Base-by-base conservation (phyloP, 306 rosid genomes). In the Pyrus betulifolia region DNA sequence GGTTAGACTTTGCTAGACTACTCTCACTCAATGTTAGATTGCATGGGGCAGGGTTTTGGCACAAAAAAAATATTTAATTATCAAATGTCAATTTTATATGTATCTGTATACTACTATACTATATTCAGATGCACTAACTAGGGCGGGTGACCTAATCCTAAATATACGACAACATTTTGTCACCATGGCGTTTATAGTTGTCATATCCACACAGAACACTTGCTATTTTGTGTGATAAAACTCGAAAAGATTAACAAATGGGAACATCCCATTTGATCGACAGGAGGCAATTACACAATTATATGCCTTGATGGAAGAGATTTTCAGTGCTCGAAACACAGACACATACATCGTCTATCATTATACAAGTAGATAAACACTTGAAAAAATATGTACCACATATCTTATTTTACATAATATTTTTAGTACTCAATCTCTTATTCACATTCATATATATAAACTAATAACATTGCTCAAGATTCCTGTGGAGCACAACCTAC, bases 131-230 rank as follows among this genome's bases (percentile, higher is more conserved):
- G 77, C 77, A 79, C 80, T 61, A 74, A 82, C 66, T 78, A 45
- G 81, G 86, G 86, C 83, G 31, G 91, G 83, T 87, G 74, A 84
- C 93, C 93, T 82, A 89, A 86, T 83, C 58, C 45, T 58, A 40
- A 14, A 60, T 7, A 31, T 33, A 31, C 4, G 13, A 31, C 69
- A 62, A 62, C 40, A 11, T 28, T 61, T 6, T 61, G 67, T 14
- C 67, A 61, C 67, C 38, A 27, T 61, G 38, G 11, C 38, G 67
- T 61, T 6, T 28, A 17, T 8, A 21, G 30, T 15, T 8, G 10
- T 62, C 67, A 62, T 62, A 27, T 62, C 38, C n/a, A 62, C 40
- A 28, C 25, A 10, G 45, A n/a, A 58, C 28, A 9, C 1, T n/a
- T 10, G 27, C 23, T 46, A 10, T 8, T 44, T 28, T 7, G 23